These are phyloP conservation scores for Dinochytrium kinnereticum DNA, from an alignment of 371 early-diverging fungal species.

Conservation along the genomic window DNA sequence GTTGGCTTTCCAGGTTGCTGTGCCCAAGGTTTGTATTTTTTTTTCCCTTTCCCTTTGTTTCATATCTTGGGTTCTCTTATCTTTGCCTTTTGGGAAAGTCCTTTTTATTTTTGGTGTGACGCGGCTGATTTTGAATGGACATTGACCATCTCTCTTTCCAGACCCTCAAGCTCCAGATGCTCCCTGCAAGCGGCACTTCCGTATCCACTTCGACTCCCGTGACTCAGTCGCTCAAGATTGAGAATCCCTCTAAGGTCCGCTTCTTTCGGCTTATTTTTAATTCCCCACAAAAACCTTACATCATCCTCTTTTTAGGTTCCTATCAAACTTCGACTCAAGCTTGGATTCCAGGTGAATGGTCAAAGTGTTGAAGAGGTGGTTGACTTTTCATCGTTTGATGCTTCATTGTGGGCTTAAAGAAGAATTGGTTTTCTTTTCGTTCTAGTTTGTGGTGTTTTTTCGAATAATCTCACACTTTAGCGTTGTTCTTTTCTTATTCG, in stretches of 20 bases:
- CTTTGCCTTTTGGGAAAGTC: no score
- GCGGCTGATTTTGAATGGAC: neutral
- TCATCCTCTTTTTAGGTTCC: slow-evolving; percentile 56
- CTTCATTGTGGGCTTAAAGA: slow-evolving; percentile 45
- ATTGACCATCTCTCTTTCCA: slow-evolving; percentile 21
- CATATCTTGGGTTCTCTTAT: no score
- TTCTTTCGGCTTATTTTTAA: no score
- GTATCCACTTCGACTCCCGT: slow-evolving; percentile 66
- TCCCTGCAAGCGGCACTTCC: slow-evolving; percentile 70
- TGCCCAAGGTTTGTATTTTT: no score
- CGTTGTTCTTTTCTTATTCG: no score
- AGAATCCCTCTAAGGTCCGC: slow-evolving; percentile 78
- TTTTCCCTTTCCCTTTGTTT: no score
- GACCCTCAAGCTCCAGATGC: slow-evolving; percentile 83
- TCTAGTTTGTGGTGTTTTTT: no score
- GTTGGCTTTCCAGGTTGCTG: slow-evolving; percentile 90
- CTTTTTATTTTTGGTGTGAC: slow-evolving; percentile 11
- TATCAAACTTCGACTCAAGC: slow-evolving; percentile 75
- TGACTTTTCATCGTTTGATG: slow-evolving; percentile 74
- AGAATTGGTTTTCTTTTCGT: no score
- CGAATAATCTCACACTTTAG: no score
- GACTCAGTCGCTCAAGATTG: slow-evolving; percentile 80
- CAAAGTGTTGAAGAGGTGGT: slow-evolving; percentile 73
- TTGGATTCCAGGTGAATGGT: slow-evolving; percentile 66
- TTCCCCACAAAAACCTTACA: neutral